phyloP scores from a whole-genome alignment of 2,329 filamentous ascomycete species.

The Rutstroemia sp. region DNA sequence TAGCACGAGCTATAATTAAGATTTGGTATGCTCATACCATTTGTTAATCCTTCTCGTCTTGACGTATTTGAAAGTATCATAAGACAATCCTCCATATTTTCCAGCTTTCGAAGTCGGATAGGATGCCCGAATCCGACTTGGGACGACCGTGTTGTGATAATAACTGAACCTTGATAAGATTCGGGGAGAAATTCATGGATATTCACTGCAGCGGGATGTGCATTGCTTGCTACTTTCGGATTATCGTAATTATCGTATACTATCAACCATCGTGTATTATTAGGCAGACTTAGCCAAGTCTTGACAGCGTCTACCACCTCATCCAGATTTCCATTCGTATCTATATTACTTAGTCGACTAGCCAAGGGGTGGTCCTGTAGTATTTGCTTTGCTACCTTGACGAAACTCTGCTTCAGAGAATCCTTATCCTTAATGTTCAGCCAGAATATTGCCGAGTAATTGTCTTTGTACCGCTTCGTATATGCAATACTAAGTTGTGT shows the following conservation, averaged over 20 bases:
- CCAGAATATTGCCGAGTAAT: slow-evolving; percentile 37
- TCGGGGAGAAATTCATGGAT: slow-evolving; percentile 8
- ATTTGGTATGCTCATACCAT: slow-evolving; percentile 20
- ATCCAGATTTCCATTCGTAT: slow-evolving; percentile 22
- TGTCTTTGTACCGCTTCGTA: slow-evolving; percentile 26
- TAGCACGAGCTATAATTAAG: slow-evolving; percentile 6
- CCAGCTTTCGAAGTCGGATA: slow-evolving; percentile 9
- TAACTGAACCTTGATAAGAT: slow-evolving; percentile 13
- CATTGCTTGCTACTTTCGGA: slow-evolving; percentile 19
- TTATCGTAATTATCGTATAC: slow-evolving; percentile 30
- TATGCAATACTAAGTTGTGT: slow-evolving; percentile 35
- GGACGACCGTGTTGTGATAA: neutral
- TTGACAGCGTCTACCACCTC: slow-evolving; percentile 30
- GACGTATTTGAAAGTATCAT: slow-evolving; percentile 21
- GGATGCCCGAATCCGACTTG: neutral
- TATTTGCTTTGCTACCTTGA: slow-evolving; percentile 26
- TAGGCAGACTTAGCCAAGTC: slow-evolving; percentile 30
- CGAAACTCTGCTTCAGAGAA: slow-evolving; percentile 33
- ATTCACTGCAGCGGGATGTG: slow-evolving; percentile 2
- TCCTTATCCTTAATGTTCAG: slow-evolving; percentile 33
- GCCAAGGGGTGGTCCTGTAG: slow-evolving; percentile 21
- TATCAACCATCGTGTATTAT: slow-evolving; percentile 32
- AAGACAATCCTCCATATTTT: slow-evolving; percentile 13
- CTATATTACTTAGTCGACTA: slow-evolving; percentile 19
- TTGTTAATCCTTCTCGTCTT: slow-evolving; percentile 13